Base-by-base conservation (phyloP, 805 yeast species). In the Ogataea ramenticola region DNA sequence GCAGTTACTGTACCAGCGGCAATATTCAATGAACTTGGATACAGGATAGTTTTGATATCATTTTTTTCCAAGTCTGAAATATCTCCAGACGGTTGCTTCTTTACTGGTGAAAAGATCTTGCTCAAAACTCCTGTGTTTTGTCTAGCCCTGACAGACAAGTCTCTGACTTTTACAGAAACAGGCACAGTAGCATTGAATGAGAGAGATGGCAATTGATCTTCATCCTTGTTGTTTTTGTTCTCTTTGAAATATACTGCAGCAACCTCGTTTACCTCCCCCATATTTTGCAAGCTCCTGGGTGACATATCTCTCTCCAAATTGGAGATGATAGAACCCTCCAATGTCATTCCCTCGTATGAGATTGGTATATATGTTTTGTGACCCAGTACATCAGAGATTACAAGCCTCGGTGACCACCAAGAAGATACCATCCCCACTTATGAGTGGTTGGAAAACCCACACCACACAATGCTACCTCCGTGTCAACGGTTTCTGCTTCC, bases 1-100 rank as follows among this genome's bases (percentile, higher is more conserved):
- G 95, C 95, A 61, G 87, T 71, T 33, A 88, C 61, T 10, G 82
- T 67, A 16, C 86, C 85, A 14, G 75, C 59, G 0, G 77, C 74
- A 11, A 85, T 66, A 41, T 77, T 79, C 47, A 85, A 71, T 2
- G 85, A 76, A 39, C 86, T 66, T 24, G 77, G 60, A 31, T 71
- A 57, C 3, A 79, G 64, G 24, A 79, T 66, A 4, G 64, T 56
- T 43, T 69, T 67, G 52, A 67, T 32, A 3, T 42, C 16, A 9
- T 41, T 48, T 15, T 52, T 47, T 30, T 52, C 62, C 9, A 60
- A 46, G 42, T 56, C 60, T 15, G 16, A 11, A n/a, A 8, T 29
- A 14, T 29, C 32, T 8, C 34, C 42, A 19, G 19, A 27, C 3
- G 15, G 26, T 15, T 38, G 22, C 10, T 20, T n/a, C 14, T 32